Evolutionary conservation across 2,329 filamentous ascomycete species (phyloP).

Genomic region (Basipetospora chlamydospora): DNA sequence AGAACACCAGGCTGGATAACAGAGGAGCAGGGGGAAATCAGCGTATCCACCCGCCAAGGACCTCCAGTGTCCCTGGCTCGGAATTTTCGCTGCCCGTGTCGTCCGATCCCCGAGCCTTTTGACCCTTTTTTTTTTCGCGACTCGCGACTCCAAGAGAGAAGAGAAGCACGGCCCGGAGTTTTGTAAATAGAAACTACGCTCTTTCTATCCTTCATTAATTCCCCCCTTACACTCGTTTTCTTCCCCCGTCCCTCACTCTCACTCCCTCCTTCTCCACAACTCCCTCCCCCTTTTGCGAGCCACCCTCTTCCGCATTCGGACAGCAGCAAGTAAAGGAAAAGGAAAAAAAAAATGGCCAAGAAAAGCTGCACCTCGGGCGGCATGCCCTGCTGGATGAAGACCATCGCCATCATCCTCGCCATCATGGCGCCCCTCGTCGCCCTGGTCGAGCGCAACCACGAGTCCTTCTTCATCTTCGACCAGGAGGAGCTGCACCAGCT

Average conservation of each 20-base stretch:
- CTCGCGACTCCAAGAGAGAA: no score
- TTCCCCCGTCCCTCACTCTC: not conserved
- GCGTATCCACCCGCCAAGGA: no score
- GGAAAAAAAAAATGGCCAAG: conserved; percentile 6
- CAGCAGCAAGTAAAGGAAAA: no score
- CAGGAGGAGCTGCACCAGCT: conserved; percentile 54
- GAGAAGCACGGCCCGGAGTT: no score
- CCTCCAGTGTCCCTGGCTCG: no score
- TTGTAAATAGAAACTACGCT: no score
- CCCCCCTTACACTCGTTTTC: not conserved
- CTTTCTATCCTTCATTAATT: conserved; percentile 2
- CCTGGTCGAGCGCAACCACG: conserved; percentile 42
- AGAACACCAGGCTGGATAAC: no score
- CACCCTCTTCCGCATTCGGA: no score
- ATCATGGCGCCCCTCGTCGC: conserved; percentile 39
- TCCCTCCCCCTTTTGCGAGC: not conserved
- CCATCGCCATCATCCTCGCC: conserved; percentile 38
- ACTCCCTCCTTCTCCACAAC: conserved; percentile 1
- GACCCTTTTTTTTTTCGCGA: not conserved
- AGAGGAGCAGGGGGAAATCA: no score
- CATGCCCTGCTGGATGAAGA: conserved; percentile 25
- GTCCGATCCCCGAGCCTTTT: conserved; percentile 5
- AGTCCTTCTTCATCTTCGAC: conserved; percentile 63
- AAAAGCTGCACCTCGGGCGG: conserved; percentile 10
- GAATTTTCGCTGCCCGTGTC: conserved; percentile 7